phyloP scores from a whole-genome alignment of 768 basidiomycete species.

The Gloeophyllum trabeum region DNA sequence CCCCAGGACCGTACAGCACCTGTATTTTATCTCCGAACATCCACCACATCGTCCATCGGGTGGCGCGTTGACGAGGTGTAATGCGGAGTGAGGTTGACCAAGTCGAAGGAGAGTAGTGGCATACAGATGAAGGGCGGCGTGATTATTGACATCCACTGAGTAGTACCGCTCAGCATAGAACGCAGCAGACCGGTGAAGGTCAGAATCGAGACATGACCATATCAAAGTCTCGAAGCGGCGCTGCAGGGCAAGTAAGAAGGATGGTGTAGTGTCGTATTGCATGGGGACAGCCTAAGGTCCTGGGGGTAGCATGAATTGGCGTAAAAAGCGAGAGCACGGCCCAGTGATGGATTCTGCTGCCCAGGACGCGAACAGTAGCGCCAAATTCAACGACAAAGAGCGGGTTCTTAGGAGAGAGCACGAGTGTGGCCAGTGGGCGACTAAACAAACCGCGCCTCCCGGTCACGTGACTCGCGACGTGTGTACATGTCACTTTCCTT shows the following conservation, averaged over 20 bases:
- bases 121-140: constrained; percentile 80
- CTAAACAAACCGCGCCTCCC: constrained; percentile 11
- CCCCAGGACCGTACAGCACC: constrained; percentile 62
- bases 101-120: constrained; percentile 64
- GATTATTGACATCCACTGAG: constrained; percentile 56
- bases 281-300: constrained; percentile 26
- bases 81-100: constrained; percentile 65
- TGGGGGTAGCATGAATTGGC: background rate
- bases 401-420: background rate
- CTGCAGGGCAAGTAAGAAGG: constrained; percentile 44
- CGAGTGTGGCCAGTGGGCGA: constrained; percentile 1
- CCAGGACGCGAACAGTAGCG: too few species aligned
- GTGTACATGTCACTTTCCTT: background rate
- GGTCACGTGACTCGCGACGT: constrained; percentile 9
- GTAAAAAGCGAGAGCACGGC: background rate
- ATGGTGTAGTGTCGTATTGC: constrained; percentile 43
- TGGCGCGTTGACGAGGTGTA: constrained; percentile 55
- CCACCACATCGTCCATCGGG: constrained; percentile 54
- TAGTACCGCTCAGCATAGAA: constrained; percentile 87
- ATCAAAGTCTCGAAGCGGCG: constrained; percentile 64
- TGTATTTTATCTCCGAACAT: constrained; percentile 71
- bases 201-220: constrained; percentile 79
- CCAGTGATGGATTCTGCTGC: too few species aligned
- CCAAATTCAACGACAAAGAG: too few species aligned
- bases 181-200: constrained; percentile 67